A percentile compares a stretch with the other conserved stretches of the same genome.
These are phyloP conservation scores for Haplosporangium sp. DNA, from an alignment of 371 early-diverging fungal genomes.

Conservation along the genomic window DNA sequence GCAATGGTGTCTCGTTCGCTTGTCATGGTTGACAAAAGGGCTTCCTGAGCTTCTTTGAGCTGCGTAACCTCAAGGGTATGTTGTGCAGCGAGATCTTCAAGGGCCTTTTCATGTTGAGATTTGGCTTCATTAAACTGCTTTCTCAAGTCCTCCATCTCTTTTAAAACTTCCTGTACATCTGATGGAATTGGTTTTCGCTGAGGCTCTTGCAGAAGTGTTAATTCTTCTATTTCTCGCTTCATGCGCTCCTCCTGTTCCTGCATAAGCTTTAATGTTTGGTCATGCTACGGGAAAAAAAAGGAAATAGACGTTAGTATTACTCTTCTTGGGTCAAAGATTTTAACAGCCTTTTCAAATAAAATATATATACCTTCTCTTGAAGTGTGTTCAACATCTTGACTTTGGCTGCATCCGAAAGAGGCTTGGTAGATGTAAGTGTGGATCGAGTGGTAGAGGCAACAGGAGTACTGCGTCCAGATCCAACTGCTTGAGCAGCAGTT, in stretches of 20 bases:
- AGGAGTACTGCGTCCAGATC: conserved; percentile 24
- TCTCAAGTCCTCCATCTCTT: conserved; percentile 51
- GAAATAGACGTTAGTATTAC: background rate
- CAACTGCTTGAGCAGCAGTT: conserved; percentile 21
- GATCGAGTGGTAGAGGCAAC: conserved; percentile 12
- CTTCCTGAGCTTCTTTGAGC: conserved; percentile 38
- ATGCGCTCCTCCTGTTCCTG: conserved; percentile 56
- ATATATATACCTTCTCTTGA: conserved; percentile 44
- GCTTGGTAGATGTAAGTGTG: conserved; percentile 11
- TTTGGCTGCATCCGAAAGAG: conserved; percentile 44
- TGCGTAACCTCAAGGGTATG: conserved; percentile 18
- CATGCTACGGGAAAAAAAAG: conserved; percentile 27
- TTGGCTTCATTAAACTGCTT: conserved; percentile 35
- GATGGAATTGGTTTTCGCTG: conserved; percentile 47
- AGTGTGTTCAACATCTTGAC: conserved; percentile 48
- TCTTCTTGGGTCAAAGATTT: no score
- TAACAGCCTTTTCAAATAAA: no score
- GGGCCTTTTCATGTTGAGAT: conserved; percentile 25
- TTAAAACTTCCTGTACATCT: conserved; percentile 39
- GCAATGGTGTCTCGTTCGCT: conserved; percentile 31
- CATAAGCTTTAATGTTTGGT: conserved; percentile 46
- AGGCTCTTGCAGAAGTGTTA: conserved; percentile 25
- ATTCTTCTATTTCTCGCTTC: conserved; percentile 43
- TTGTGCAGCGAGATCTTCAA: conserved; percentile 31
- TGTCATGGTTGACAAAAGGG: conserved; percentile 29